Evolutionary conservation across 2,329 filamentous ascomycete species (phyloP).

Genomic region (Penicillium sp.): DNA sequence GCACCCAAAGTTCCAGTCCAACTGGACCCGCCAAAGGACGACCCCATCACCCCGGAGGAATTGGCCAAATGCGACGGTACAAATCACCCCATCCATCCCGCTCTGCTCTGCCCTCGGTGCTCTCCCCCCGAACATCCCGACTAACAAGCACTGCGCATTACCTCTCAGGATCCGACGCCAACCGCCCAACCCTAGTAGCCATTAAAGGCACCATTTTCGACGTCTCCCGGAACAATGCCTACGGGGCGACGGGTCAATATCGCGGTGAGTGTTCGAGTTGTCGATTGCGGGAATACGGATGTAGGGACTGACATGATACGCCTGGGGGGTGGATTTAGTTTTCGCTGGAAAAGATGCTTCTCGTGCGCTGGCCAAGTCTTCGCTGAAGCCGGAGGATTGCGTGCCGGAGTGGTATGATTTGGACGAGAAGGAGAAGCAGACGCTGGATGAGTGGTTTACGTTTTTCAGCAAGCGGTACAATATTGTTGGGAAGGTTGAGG

Average conservation of each 20-base stretch:
- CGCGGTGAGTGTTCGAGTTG: conserved; percentile 65
- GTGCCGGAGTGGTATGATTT: conserved; percentile 80
- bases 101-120: not conserved
- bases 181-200: conserved; percentile 60
- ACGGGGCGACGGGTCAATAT: conserved; percentile 80
- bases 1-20: conserved; percentile 48
- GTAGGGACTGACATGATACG: conserved; percentile 3
- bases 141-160: not conserved
- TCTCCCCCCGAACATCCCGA: not conserved
- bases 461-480: conserved; percentile 99
- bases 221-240: conserved; percentile 85
- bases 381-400: conserved; percentile 82
- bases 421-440: conserved; percentile 78
- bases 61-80: conserved; percentile 81
- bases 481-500: conserved; percentile 57
- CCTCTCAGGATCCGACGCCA: conserved; percentile 40
- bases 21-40: conserved; percentile 82
- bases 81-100: not conserved
- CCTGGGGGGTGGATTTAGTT: conserved; percentile 56
- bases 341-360: conserved; percentile 96
- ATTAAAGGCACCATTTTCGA: conserved; percentile 93
- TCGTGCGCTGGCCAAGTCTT: conserved; percentile 83
- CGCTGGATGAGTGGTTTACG: conserved; percentile 87
- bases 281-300: not conserved
- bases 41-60: conserved; percentile 78